These are phyloP conservation scores for Dichotomocladium elegans DNA, from an alignment of 371 early-diverging fungal species.

Conservation along the genomic window DNA sequence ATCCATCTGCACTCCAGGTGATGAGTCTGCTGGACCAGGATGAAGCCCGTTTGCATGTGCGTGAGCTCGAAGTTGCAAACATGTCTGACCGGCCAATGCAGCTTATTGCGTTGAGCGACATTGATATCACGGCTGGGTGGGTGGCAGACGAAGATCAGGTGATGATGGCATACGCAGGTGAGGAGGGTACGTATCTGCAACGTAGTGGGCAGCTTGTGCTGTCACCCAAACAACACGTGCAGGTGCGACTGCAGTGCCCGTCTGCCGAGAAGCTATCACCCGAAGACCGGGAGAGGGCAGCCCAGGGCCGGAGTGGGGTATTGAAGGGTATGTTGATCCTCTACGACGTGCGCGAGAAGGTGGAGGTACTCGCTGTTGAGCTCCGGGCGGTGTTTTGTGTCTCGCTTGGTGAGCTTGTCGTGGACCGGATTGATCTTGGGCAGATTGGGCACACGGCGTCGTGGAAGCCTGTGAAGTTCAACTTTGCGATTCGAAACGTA, in stretches of 20 bases:
- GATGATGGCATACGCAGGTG: slow-evolving; percentile 6
- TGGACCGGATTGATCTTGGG: slow-evolving; percentile 62
- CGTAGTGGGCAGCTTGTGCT: slow-evolving; percentile 40
- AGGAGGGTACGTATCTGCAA: slow-evolving; percentile 11
- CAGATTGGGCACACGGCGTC: slow-evolving; percentile 75
- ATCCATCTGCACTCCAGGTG: slow-evolving; percentile 15
- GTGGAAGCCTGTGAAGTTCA: slow-evolving; percentile 62
- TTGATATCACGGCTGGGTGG: slow-evolving; percentile 43
- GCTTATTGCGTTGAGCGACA: slow-evolving; percentile 51
- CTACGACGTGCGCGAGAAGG: slow-evolving; percentile 44
- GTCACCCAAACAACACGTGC: slow-evolving; percentile 54
- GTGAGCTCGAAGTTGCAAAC: slow-evolving; percentile 52
- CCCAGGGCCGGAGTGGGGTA: slow-evolving; percentile 54
- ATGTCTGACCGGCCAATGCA: slow-evolving; percentile 49
- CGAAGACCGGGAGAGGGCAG: slow-evolving; percentile 33
- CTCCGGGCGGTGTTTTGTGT: slow-evolving; percentile 58
- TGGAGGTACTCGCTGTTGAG: slow-evolving; percentile 59
- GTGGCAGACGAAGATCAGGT: slow-evolving; percentile 27
- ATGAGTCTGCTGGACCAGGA: slow-evolving; percentile 31
- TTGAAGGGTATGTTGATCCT: slow-evolving; percentile 59
- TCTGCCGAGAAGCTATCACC: slow-evolving; percentile 43
- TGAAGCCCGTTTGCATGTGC: slow-evolving; percentile 30
- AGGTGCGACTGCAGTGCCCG: slow-evolving; percentile 58
- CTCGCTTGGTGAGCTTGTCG: slow-evolving; percentile 55
- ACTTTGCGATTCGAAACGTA: slow-evolving; percentile 58